These are phyloP conservation scores for Gomphus bonarii DNA, from an alignment of 1,284 basidiomycete species.

Conservation along the genomic window DNA sequence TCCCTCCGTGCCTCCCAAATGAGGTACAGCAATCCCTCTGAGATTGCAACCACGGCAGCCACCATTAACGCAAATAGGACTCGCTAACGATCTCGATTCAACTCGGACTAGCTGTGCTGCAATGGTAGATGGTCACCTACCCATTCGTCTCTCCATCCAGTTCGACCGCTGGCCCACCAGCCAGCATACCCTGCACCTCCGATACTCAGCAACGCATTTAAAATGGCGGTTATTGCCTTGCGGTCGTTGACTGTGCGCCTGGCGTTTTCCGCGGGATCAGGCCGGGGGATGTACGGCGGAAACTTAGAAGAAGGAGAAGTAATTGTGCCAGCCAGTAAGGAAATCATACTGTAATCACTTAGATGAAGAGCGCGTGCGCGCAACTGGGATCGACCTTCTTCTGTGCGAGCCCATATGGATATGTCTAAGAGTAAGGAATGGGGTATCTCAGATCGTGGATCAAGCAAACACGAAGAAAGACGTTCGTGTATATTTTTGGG, in stretches of 20 bases:
- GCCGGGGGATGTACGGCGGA: conserved; percentile 34
- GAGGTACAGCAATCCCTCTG: conserved; percentile 58
- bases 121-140: conserved; percentile 28
- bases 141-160: conserved; percentile 62
- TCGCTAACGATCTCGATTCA: conserved; percentile 31
- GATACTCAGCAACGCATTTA: conserved; percentile 64
- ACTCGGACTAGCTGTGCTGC: not conserved
- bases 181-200: conserved; percentile 52
- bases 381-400: conserved; percentile 35
- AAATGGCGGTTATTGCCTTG: conserved; percentile 53
- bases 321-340: conserved; percentile 64
- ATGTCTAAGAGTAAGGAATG: conserved; percentile 47
- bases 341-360: conserved; percentile 51
- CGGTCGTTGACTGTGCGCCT: conserved; percentile 40
- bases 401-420: conserved; percentile 58
- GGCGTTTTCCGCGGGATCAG: conserved; percentile 30
- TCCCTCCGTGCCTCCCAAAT: conserved; percentile 50
- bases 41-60: conserved; percentile 49
- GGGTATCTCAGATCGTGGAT: conserved; percentile 33
- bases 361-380: conserved; percentile 35
- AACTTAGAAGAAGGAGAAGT: conserved; percentile 66
- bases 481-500: not conserved
- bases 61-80: conserved; percentile 49
- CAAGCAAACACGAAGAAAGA: not conserved
- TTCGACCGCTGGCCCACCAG: conserved; percentile 59